Conservation (phyloP, 1,284 basidiomycete species). For the Taiwanofungus camphoratus region DNA sequence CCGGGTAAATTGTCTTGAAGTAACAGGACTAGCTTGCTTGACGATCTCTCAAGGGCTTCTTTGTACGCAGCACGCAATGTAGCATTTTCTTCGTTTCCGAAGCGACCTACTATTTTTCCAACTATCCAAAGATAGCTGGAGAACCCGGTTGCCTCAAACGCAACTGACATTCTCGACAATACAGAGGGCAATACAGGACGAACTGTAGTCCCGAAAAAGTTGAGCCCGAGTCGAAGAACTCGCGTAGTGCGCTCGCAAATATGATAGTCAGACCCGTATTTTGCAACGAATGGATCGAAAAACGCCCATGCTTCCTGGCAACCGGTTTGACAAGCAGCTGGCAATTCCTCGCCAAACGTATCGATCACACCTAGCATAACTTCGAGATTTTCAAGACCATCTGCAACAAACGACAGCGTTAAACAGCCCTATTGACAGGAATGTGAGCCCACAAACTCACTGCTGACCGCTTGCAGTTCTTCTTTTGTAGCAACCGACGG, state of each 20-base stretch:
- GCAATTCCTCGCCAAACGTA: conserved; percentile 78
- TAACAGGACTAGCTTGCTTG: conserved; percentile 61
- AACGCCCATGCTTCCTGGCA: conserved; percentile 81
- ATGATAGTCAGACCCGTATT: conserved; percentile 76
- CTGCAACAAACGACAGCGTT: conserved; percentile 34
- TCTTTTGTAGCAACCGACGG: conserved; percentile 49
- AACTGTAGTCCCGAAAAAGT: conserved; percentile 72
- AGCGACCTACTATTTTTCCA: conserved; percentile 75
- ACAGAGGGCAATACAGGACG: conserved; percentile 68
- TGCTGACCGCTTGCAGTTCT: conserved; percentile 41
- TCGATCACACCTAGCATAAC: conserved; percentile 79
- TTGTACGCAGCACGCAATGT: conserved; percentile 51
- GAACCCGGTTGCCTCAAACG: conserved; percentile 80
- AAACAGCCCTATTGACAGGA: too few relatives aligned
- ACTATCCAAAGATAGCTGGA: conserved; percentile 94
- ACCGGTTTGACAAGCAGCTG: conserved; percentile 73
- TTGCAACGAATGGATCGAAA: conserved; percentile 75
- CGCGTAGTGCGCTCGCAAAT: conserved; percentile 85
- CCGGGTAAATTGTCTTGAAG: conserved; percentile 62
- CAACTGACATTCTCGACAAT: conserved; percentile 68
- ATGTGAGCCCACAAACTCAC: conserved; percentile 18
- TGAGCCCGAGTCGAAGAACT: conserved; percentile 80
- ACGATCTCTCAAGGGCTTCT: conserved; percentile 71
- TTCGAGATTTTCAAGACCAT: conserved; percentile 86
- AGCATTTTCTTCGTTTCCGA: conserved; percentile 58